A percentile compares a stretch with the other conserved stretches of the same genome.
Evolutionary conservation across 495 filamentous ascomycete species (phyloP).

Genomic region (Talaromyces adpressus): DNA sequence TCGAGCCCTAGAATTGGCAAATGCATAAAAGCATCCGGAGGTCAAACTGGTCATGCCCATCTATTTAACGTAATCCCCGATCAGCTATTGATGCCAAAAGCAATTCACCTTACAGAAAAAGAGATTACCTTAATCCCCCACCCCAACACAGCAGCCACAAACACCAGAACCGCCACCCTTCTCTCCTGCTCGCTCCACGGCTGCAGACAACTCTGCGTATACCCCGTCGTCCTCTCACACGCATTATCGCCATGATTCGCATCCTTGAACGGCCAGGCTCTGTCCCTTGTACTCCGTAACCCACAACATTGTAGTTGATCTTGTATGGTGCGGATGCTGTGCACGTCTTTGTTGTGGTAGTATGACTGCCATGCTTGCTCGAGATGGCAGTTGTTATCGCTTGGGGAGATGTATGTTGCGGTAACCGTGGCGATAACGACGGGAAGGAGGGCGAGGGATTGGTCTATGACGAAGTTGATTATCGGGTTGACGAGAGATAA

Average conservation of each 20-base stretch:
- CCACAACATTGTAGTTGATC: constrained; percentile 62
- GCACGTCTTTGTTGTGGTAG: constrained; percentile 39
- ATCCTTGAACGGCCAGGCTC: constrained; percentile 51
- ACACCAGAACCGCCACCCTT: constrained; percentile 19
- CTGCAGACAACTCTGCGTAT: constrained; percentile 19
- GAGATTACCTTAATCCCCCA: constrained; percentile 16
- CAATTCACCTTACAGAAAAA: too few relatives aligned
- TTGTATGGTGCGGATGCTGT: constrained; percentile 52
- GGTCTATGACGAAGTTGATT: constrained; percentile 12
- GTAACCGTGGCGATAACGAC: constrained; percentile 49
- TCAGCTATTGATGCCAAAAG: background rate
- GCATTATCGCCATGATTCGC: constrained; percentile 20
- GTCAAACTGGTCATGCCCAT: background rate
- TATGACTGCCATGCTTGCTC: constrained; percentile 45
- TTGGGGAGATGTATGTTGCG: constrained; percentile 44
- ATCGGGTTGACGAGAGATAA: background rate
- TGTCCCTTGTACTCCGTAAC: constrained; percentile 45
- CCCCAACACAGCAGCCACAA: constrained; percentile 19
- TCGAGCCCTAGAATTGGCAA: background rate
- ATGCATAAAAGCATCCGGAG: background rate
- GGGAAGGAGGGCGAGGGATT: constrained; percentile 39
- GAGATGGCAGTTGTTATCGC: constrained; percentile 43
- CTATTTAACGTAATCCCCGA: background rate
- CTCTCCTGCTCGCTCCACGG: constrained; percentile 20
- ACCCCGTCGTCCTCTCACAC: constrained; percentile 22